Evolutionary conservation across 129 eudicot genomes (phyloP).

Genomic region (Artemisia tridentata): DNA sequence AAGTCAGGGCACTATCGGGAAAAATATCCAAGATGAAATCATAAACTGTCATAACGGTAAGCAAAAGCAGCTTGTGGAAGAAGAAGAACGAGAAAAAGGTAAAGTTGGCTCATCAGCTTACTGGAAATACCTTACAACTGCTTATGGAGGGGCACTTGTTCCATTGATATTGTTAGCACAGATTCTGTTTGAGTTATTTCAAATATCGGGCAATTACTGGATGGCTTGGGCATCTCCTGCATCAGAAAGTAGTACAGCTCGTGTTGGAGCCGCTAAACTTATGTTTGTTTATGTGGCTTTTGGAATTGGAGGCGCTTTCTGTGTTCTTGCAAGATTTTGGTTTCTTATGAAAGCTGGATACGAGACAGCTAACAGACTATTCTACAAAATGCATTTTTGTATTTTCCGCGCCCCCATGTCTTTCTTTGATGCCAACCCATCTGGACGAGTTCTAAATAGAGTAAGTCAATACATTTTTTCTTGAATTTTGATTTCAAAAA

Average conservation of each 20-base stretch:
- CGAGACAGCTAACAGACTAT: constrained; percentile 69
- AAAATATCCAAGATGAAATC: constrained; percentile 12
- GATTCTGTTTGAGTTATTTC: constrained; percentile 45
- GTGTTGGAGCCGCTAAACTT: constrained; percentile 51
- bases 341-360: not conserved
- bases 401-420: constrained; percentile 96
- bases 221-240: constrained; percentile 98
- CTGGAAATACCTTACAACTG: constrained; percentile 83
- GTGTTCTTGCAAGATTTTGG: constrained; percentile 33
- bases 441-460: constrained; percentile 79
- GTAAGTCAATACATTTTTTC: constrained; percentile 41
- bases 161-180: constrained; percentile 43
- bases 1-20: constrained; percentile 1
- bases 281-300: constrained; percentile 72
- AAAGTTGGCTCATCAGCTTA: constrained; percentile 58
- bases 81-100: constrained; percentile 91
- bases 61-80: constrained; percentile 74
- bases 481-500: not conserved
- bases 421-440: constrained; percentile 93
- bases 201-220: constrained; percentile 90
- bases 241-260: constrained; percentile 52
- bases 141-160: constrained; percentile 49
- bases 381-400: constrained; percentile 72
- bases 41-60: constrained; percentile 28
- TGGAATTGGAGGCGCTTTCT: constrained; percentile 71